Conservation (phyloP, 495 filamentous ascomycete species). For the Beverwykella pulmonaria region DNA sequence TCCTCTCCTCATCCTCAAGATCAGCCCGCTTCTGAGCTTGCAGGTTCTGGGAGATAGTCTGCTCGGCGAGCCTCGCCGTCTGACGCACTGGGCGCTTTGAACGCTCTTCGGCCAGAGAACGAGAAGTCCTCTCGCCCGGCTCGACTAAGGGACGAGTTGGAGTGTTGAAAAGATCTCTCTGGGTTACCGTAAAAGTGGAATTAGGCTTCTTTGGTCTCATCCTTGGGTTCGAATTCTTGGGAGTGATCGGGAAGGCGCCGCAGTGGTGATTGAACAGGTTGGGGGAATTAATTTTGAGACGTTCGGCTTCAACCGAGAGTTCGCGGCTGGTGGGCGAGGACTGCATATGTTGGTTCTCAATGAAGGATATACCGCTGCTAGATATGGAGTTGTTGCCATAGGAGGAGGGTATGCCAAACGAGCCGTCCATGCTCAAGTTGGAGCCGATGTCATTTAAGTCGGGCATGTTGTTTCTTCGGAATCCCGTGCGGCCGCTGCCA, state of each 20-base stretch:
- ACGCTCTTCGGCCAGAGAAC: background rate
- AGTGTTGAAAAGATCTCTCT: background rate
- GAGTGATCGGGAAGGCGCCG: background rate
- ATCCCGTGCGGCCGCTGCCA: too few species aligned
- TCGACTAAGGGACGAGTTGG: background rate
- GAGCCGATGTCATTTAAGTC: background rate
- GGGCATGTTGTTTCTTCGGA: too few species aligned
- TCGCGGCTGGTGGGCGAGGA: background rate
- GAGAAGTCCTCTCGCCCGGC: background rate
- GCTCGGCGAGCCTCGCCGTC: background rate
- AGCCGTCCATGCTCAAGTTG: background rate
- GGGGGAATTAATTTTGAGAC: background rate
- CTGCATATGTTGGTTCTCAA: background rate
- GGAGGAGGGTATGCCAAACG: background rate
- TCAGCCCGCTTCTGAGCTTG: conserved; percentile 1
- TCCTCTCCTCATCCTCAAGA: conserved; percentile 3
- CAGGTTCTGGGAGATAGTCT: background rate
- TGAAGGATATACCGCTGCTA: background rate
- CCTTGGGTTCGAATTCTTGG: background rate
- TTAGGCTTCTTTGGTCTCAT: background rate
- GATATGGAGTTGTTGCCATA: background rate
- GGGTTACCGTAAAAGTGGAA: background rate
- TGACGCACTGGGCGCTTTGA: background rate
- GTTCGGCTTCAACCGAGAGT: background rate
- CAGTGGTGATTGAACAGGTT: background rate